Evolutionary conservation across 2,329 filamentous ascomycete genomes (phyloP).

Genomic region (Stagonosporopsis vannaccii): DNA sequence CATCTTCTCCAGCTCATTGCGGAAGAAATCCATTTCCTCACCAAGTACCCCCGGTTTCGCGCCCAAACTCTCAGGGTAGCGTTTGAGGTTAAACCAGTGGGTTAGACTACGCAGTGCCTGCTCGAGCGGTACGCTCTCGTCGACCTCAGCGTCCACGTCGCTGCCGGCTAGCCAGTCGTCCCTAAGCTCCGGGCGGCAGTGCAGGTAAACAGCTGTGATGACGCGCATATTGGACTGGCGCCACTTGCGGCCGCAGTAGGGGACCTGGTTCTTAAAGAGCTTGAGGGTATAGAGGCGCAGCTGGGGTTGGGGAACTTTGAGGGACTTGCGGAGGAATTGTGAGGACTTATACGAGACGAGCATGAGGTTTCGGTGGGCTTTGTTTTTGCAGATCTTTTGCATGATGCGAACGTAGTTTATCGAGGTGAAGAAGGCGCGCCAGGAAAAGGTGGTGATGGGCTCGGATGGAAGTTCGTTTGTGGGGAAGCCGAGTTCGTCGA

Average conservation of each 20-base stretch:
- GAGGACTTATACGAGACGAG: slow-evolving; percentile 96
- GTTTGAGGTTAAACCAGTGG: slow-evolving; percentile 90
- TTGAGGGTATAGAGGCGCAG: slow-evolving; percentile 95
- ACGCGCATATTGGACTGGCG: slow-evolving; percentile 98
- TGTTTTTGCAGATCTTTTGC: slow-evolving; percentile 96
- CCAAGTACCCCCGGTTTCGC: slow-evolving; percentile 50
- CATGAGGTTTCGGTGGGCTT: slow-evolving; percentile 91
- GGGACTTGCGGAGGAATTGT: slow-evolving; percentile 87
- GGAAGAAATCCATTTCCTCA: slow-evolving; percentile 59
- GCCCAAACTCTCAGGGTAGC: slow-evolving; percentile 81
- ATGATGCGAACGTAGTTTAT: slow-evolving; percentile 96
- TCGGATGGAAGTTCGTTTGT: slow-evolving; percentile 72
- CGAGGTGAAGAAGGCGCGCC: slow-evolving; percentile 91
- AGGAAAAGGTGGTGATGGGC: slow-evolving; percentile 88
- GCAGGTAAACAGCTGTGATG: slow-evolving; percentile 94
- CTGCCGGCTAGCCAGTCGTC: slow-evolving; percentile 95
- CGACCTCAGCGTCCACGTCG: slow-evolving; percentile 92
- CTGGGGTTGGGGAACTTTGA: slow-evolving; percentile 87
- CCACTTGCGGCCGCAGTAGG: slow-evolving; percentile 98
- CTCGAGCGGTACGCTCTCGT: slow-evolving; percentile 89
- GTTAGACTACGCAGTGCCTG: slow-evolving; percentile 88
- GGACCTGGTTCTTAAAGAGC: slow-evolving; percentile 97
- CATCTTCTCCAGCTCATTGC: slow-evolving; percentile 59
- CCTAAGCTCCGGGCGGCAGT: slow-evolving; percentile 88
- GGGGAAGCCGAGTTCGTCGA: slow-evolving; percentile 89